Base-by-base conservation (phyloP, 768 basidiomycete genomes). In the Ramaria rubella region DNA sequence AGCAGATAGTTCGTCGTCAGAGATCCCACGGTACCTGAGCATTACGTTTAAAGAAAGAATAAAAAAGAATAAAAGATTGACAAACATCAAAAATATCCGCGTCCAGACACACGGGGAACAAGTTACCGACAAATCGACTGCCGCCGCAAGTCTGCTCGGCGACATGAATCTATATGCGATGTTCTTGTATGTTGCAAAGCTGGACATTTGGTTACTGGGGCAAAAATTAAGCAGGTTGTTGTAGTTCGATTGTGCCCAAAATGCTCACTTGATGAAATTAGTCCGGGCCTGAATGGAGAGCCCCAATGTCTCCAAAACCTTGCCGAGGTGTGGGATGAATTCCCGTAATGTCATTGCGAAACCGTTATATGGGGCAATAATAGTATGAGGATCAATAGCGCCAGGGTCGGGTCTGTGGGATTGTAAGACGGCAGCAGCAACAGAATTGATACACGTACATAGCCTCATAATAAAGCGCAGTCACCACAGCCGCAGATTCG, bases 131-230 rank as follows among this genome's bases (percentile, higher is more conserved):
- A 93, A 87, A 65, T 93, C 90, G 56, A 93, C 81, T n/a, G 90
- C 90, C 2, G 87, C 82, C 5, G 89, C 87, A 43, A 93, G 87
- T 63, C 81, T 86, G 58, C 77, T 74, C 5, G 88, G 90, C 8
- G 83, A 80, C 59, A 93, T 78, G 69, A 93, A 91, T n/a, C 90
- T 84, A 66, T 92, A 93, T 19, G 90, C 90, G 59, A 93, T 89
- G 69, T 93, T 91, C 66, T 85, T 87, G 72, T 93, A 88, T 15
- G 75, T 74, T 9, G 84, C 73, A 68, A 91, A 91, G 12, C 82
- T 72, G 26, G 84, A 75, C 60, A 92, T 75, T 69, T 92, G 89
- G 69, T 87, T 83, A 68, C 88, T 92, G 61, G 49, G 43, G 31
- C 3, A 44, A 12, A 12, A 52, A 31, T 61, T 21, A 45, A 58